Conservation (phyloP, 2,329 filamentous ascomycete genomes). For the Fusarium sp. region DNA sequence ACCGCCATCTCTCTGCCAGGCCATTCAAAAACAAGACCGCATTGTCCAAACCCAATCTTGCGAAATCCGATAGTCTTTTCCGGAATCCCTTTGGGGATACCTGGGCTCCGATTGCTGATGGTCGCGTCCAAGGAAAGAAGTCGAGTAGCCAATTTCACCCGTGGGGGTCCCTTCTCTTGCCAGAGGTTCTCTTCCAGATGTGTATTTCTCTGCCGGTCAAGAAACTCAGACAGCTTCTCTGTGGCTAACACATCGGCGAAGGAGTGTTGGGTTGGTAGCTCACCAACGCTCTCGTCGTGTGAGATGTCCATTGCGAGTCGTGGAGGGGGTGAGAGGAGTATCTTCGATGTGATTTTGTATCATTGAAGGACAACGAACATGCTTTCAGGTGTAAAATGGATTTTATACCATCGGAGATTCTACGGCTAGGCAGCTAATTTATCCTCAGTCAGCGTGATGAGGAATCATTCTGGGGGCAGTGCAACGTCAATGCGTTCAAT, state of each 20-base stretch:
- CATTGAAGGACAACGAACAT: not conserved
- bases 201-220: not conserved
- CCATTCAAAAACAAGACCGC: conserved; percentile 38
- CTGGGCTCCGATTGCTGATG: not conserved
- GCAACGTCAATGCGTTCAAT: not conserved
- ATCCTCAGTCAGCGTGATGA: not conserved
- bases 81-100: not conserved
- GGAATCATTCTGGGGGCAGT: not conserved
- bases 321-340: not conserved
- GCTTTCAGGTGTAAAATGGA: not conserved
- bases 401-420: not conserved
- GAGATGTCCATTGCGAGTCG: not conserved
- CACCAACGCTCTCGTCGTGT: not conserved
- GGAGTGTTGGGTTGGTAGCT: not conserved
- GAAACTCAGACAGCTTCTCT: not conserved
- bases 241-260: not conserved
- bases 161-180: not conserved
- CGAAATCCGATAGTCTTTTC: conserved; percentile 1
- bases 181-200: not conserved
- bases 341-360: not conserved
- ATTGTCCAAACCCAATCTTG: conserved; percentile 44
- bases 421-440: not conserved
- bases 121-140: not conserved
- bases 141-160: not conserved
- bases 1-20: conserved; percentile 27